Evolutionary conservation across 352 stramenopile species (phyloP), one percentile per base, ranked within the genome.

Genomic region (Phytophthora macrochlamydospora): DNA sequence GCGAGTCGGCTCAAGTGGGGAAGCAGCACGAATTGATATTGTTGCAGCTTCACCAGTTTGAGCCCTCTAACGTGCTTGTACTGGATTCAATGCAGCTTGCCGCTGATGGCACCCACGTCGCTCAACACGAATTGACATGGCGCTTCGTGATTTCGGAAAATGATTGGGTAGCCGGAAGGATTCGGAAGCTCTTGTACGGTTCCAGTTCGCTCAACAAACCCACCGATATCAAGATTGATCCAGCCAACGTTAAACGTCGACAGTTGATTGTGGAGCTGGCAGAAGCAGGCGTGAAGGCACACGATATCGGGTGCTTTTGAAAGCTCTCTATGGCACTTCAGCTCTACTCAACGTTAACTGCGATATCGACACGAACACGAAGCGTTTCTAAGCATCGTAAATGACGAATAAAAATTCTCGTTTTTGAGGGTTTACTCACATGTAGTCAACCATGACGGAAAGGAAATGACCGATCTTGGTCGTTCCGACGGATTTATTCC

Each of bases 201-300:
- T 43, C 58, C 9, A 55, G 14, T 33, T 33, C 28, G 6, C 35
- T 11, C 6, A 11, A 40, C 35, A 40, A 40, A 40, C 18, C 18
- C 18, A 24, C 18, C 18, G 35, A 40, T 40, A 40, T 37, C 35
- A 46, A 37, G 7, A 49, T 24, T 4, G 7, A 35, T 5, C 13
- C 35, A 32, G 18, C 30, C 30, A 33, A 37, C 28, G 8, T 49
- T 12, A 33, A 67, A 18, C 51, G 59, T 61, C 51, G 44, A 44
- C 42, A 29, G 44, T 51, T 50, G n/a, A 58, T 58, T 40, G 5
- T 65, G 38, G 33, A 65, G 40, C 30, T 58, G 29, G 28, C 53
- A 11, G 43, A 35, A 42, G n/a, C 37, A 18, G 37, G 58, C 50
- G 18, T 35, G 42, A 7, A 42, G 24, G 37, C 18, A 24, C 18